Percentiles rank a stretch among this genome's conserved stretches.
phyloP scores from a whole-genome alignment of 2,329 filamentous ascomycete species.

The Cryphonectria carpinicola region DNA sequence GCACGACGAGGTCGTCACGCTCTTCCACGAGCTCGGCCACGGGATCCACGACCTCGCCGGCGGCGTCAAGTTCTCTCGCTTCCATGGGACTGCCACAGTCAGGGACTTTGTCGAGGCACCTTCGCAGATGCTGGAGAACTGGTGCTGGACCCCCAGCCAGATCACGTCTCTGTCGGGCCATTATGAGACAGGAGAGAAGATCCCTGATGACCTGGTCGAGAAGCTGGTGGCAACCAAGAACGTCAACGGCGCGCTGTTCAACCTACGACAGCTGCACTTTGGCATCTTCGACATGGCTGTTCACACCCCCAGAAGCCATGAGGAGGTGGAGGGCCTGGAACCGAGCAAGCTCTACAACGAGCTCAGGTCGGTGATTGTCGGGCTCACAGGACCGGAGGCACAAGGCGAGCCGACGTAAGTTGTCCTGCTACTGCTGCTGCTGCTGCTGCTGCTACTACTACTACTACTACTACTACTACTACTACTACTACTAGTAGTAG shows the following conservation, averaged over 20 bases:
- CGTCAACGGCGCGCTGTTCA: constrained; percentile 79
- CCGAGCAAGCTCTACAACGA: constrained; percentile 72
- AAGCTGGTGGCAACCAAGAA: constrained; percentile 78
- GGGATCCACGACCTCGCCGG: constrained; percentile 72
- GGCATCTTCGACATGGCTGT: constrained; percentile 85
- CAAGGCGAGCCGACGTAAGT: constrained; percentile 60
- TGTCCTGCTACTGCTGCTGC: background rate
- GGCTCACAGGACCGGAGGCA: constrained; percentile 74
- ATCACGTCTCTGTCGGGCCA: constrained; percentile 72
- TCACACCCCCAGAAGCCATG: constrained; percentile 71
- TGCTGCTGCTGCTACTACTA: too few species aligned
- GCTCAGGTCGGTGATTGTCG: constrained; percentile 71
- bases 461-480: too few species aligned
- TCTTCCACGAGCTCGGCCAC: constrained; percentile 79
- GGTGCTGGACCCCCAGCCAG: constrained; percentile 72
- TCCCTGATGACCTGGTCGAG: constrained; percentile 74
- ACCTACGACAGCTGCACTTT: constrained; percentile 78
- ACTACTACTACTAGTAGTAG: too few species aligned
- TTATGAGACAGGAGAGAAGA: constrained; percentile 70
- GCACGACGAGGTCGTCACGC: constrained; percentile 80
- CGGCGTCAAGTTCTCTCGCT: constrained; percentile 64
- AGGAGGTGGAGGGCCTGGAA: constrained; percentile 68
- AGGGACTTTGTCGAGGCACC: constrained; percentile 74
- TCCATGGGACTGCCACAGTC: constrained; percentile 69
- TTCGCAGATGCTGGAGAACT: constrained; percentile 76